phyloP scores from a whole-genome alignment of 257 asterid species.

The Salvia rosmarinus region DNA sequence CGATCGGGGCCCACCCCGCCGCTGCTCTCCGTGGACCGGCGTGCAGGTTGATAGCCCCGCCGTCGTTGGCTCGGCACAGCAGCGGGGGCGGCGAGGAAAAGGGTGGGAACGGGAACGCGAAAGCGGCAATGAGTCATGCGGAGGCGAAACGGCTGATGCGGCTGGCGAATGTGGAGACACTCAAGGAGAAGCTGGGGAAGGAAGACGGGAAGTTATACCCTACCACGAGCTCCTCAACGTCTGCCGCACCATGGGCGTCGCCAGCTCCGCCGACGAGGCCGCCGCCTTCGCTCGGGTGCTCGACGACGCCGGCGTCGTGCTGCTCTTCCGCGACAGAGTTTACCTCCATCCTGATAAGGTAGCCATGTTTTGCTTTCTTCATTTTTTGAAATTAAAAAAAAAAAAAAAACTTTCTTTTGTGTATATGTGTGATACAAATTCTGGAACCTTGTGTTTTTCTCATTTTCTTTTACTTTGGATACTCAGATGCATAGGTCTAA shows the following conservation, averaged over 20 bases:
- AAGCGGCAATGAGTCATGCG: conserved; percentile 42
- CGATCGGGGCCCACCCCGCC: conserved; percentile 21
- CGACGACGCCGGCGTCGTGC: conserved; percentile 81
- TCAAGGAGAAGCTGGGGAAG: conserved; percentile 70
- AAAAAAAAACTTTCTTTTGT: background rate
- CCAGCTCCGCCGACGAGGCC: conserved; percentile 63
- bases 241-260: conserved; percentile 65
- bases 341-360: conserved; percentile 86
- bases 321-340: conserved; percentile 84
- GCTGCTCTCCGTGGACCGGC: background rate
- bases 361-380: background rate
- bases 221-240: conserved; percentile 57
- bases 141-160: conserved; percentile 89
- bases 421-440: no score
- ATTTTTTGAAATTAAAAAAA: no score
- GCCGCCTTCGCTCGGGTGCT: conserved; percentile 69
- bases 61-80: conserved; percentile 20
- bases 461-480: background rate
- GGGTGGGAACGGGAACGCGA: background rate
- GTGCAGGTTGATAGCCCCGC: background rate
- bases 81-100: conserved; percentile 17
- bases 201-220: conserved; percentile 60
- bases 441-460: no score
- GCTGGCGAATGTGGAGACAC: conserved; percentile 74
- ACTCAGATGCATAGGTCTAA: no score